Evolutionary conservation across 148 eudicot genomes (phyloP).

Genomic region (Polygonum maritimum): DNA sequence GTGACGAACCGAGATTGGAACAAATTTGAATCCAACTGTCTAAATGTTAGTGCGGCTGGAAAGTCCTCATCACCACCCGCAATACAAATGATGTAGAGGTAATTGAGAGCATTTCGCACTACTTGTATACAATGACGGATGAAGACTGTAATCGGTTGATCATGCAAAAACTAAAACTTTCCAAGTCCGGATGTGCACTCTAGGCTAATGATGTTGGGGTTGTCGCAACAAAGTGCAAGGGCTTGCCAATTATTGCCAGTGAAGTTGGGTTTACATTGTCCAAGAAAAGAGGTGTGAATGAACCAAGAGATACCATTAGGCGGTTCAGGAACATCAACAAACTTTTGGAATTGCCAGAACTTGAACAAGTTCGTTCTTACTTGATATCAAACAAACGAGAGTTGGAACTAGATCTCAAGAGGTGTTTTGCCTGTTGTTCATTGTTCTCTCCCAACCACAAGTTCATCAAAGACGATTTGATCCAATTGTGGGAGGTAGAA

Average conservation of each 20-base stretch:
- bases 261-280: background rate
- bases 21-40: background rate
- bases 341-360: background rate
- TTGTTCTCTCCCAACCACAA: background rate
- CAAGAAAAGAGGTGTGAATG: background rate
- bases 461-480: background rate
- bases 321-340: background rate
- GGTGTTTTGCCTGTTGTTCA: background rate
- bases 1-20: background rate
- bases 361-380: background rate
- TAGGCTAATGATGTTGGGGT: background rate
- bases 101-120: background rate
- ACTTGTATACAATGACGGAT: background rate
- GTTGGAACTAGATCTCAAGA: background rate
- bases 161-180: background rate
- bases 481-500: background rate
- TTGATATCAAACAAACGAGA: background rate
- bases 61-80: background rate
- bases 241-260: background rate
- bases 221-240: background rate
- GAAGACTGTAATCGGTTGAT: background rate
- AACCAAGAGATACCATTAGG: background rate
- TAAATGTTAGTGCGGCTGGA: background rate
- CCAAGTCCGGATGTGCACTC: background rate
- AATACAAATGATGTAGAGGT: slow-evolving; percentile 1